phyloP scores from a whole-genome alignment of 352 stramenopile genomes.

The Phytophthora europaea region DNA sequence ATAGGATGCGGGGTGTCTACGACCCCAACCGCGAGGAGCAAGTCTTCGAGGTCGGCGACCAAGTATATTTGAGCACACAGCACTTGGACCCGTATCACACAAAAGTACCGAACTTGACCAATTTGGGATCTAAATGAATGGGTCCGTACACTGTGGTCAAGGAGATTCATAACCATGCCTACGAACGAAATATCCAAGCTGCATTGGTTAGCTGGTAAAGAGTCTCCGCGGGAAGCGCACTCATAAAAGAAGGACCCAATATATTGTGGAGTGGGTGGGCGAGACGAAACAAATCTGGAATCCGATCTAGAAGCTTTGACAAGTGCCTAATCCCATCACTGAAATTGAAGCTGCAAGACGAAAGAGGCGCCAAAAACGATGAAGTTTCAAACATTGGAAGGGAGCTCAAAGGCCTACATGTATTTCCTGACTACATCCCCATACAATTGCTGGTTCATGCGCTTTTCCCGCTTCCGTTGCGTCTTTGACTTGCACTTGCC shows the following conservation, averaged over 20 bases:
- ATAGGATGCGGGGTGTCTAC: conserved; percentile 21
- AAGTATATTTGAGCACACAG: conserved; percentile 24
- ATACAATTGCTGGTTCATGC: neutral
- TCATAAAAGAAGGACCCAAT: conserved; percentile 9
- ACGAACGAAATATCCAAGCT: conserved; percentile 32
- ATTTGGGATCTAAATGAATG: conserved; percentile 32
- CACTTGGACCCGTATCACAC: conserved; percentile 20
- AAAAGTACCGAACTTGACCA: conserved; percentile 13
- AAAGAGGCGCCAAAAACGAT: conserved; percentile 1
- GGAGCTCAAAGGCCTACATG: conserved; percentile 14
- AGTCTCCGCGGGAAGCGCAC: neutral
- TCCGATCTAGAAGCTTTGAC: conserved; percentile 2
- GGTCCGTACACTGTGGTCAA: conserved; percentile 14
- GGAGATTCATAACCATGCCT: conserved; percentile 31
- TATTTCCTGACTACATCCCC: conserved; percentile 19
- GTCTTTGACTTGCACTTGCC: no score
- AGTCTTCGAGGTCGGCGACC: conserved; percentile 18
- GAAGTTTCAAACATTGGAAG: neutral
- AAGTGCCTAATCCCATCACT: conserved; percentile 7
- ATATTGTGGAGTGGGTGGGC: conserved; percentile 21
- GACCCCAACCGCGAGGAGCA: conserved; percentile 18
- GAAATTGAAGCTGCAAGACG: neutral
- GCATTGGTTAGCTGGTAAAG: no score
- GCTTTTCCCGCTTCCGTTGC: no score
- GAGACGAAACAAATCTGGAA: neutral